A percentile compares a stretch with the other conserved stretches of the same genome.
Evolutionary conservation across 164 flowering plant genomes (phyloP).

Genomic region (Taxillus chinensis): DNA sequence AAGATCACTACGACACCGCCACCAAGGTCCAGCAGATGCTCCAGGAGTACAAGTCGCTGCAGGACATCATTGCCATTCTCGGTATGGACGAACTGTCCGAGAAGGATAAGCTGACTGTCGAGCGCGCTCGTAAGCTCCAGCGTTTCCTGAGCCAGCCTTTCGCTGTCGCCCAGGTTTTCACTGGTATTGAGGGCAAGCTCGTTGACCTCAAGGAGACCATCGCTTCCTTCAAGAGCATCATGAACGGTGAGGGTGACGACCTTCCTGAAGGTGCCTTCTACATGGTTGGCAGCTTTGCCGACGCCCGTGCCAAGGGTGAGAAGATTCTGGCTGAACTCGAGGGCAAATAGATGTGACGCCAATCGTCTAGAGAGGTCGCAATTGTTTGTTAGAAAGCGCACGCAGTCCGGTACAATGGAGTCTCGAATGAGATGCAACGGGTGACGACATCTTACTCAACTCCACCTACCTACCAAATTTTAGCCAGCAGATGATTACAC

Average conservation of each 20-base stretch:
- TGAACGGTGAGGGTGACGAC: conserved; percentile 95
- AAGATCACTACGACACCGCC: conserved; percentile 91
- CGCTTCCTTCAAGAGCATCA: conserved; percentile 50
- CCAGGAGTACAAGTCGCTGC: conserved; percentile 89
- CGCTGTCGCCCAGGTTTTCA: conserved; percentile 98
- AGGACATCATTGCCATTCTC: conserved; percentile 96
- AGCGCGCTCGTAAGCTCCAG: conserved; percentile 94
- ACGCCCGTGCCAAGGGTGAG: conserved; percentile 92
- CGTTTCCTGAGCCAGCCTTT: conserved; percentile 92
- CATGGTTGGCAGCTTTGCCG: conserved; percentile 99
- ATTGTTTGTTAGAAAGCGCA: no score
- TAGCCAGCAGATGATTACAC: no score
- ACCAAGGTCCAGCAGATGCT: conserved; percentile 92
- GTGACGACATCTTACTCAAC: no score
- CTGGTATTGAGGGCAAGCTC: conserved; percentile 94
- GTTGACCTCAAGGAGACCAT: conserved; percentile 95
- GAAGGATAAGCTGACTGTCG: conserved; percentile 91
- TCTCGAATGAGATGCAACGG: no score
- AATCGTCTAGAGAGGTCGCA: no score
- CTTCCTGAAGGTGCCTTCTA: conserved; percentile 88
- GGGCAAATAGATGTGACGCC: no score
- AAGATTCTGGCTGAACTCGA: no score
- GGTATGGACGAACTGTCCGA: conserved; percentile 99
- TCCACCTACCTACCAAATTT: no score
- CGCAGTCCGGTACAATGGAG: no score